phyloP scores from a whole-genome alignment of 306 rosid species.

The Sindora glabra region DNA sequence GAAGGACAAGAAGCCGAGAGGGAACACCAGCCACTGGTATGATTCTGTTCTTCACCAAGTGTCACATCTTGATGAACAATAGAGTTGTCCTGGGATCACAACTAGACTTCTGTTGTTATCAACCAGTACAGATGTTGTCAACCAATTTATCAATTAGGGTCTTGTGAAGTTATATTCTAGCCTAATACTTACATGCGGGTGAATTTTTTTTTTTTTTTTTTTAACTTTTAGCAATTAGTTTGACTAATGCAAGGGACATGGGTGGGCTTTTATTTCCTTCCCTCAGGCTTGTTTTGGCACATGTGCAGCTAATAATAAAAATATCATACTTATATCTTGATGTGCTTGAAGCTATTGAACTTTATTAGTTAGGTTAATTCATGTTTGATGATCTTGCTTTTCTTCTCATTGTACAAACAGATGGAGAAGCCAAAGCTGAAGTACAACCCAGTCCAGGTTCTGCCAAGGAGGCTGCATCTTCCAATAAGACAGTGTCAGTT shows the following conservation, averaged over 20 bases:
- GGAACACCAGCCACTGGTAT: constrained; percentile 71
- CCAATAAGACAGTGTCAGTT: constrained; percentile 26
- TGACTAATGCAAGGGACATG: background rate
- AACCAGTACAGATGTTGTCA: constrained; percentile 1
- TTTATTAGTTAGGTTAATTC: background rate
- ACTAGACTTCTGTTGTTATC: background rate
- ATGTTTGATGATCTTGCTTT: constrained; percentile 8
- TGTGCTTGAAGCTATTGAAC: background rate
- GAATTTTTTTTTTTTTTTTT: too few relatives aligned
- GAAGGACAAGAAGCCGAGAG: constrained; percentile 74
- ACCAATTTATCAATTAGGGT: constrained; percentile 1
- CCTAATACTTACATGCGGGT: background rate
- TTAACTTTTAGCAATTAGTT: background rate
- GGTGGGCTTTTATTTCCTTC: background rate
- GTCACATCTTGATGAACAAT: constrained; percentile 16
- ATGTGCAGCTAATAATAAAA: background rate
- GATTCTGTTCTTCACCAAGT: constrained; percentile 23
- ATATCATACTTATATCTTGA: background rate
- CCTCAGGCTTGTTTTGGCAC: background rate
- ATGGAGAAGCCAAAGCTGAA: constrained; percentile 55
- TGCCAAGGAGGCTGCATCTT: constrained; percentile 32
- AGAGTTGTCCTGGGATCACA: constrained; percentile 15
- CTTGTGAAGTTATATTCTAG: background rate
- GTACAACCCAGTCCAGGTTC: constrained; percentile 27
- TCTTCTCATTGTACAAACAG: constrained; percentile 24